Evolutionary conservation across 140 eudicot genomes (phyloP).

Genomic region (Oenanthe javanica): DNA sequence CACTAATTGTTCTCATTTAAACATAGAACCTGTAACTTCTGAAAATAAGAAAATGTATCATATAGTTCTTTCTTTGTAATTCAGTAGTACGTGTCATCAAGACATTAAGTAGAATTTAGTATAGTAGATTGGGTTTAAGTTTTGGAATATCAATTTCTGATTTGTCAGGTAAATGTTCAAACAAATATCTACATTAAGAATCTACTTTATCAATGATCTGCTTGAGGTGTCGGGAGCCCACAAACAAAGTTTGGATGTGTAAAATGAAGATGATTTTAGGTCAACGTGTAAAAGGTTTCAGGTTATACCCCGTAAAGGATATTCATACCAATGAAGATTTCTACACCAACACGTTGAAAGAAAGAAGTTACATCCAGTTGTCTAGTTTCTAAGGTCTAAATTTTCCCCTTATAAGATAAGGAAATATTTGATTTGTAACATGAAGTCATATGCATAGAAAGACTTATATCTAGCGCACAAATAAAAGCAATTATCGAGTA

Average conservation of each 20-base stretch:
- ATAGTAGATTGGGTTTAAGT: background rate
- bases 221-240: background rate
- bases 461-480: background rate
- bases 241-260: background rate
- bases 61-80: background rate
- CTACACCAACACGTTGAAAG: background rate
- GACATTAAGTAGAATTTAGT: background rate
- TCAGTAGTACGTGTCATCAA: background rate
- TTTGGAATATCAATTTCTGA: background rate
- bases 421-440: background rate
- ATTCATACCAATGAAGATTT: background rate
- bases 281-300: background rate
- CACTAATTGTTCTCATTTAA: background rate
- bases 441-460: background rate
- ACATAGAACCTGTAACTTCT: background rate
- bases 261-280: background rate
- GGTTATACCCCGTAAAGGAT: background rate
- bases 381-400: background rate
- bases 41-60: background rate
- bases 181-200: background rate
- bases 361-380: background rate
- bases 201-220: background rate
- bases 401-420: background rate
- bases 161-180: background rate
- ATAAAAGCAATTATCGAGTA: background rate